Conservation (phyloP, 495 filamentous ascomycete genomes). For the Xylaria grammica region DNA sequence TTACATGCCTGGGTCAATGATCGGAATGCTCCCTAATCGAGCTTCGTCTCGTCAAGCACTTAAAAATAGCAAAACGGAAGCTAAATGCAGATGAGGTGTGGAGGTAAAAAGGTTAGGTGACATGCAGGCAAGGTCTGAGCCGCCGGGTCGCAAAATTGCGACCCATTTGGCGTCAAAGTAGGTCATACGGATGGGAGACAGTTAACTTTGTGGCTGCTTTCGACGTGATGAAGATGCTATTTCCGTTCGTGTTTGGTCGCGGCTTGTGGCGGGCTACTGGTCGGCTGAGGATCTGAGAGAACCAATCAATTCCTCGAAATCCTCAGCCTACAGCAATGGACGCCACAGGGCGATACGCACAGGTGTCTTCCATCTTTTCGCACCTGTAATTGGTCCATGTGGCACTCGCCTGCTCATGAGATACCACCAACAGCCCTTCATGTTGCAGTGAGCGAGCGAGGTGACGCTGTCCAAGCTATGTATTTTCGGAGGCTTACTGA, state of each 20-base stretch:
- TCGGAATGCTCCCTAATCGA: background rate
- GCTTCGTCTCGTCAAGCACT: background rate
- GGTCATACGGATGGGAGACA: constrained; percentile 4
- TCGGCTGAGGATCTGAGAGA: background rate
- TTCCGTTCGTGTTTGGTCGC: constrained; percentile 19
- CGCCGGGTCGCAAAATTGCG: constrained; percentile 8
- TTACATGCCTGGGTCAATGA: no score
- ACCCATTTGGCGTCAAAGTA: constrained; percentile 10
- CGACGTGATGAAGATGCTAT: constrained; percentile 15
- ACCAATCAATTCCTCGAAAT: constrained; percentile 21
- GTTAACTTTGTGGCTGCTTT: background rate
- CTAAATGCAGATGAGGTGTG: background rate
- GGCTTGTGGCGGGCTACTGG: constrained; percentile 4
- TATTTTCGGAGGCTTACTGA: constrained; percentile 1
- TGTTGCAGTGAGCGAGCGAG: background rate
- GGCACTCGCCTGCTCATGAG: constrained; percentile 3
- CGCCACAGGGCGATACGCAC: constrained; percentile 22
- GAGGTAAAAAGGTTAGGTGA: background rate
- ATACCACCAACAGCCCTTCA: background rate
- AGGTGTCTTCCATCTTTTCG: background rate
- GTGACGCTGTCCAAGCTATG: constrained; percentile 1
- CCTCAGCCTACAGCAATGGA: constrained; percentile 18
- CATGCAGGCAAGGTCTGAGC: constrained; percentile 4
- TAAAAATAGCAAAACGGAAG: constrained; percentile 5
- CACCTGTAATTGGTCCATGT: constrained; percentile 22